Conservation (phyloP, 164 flowering plant genomes). For the Santalum album region DNA sequence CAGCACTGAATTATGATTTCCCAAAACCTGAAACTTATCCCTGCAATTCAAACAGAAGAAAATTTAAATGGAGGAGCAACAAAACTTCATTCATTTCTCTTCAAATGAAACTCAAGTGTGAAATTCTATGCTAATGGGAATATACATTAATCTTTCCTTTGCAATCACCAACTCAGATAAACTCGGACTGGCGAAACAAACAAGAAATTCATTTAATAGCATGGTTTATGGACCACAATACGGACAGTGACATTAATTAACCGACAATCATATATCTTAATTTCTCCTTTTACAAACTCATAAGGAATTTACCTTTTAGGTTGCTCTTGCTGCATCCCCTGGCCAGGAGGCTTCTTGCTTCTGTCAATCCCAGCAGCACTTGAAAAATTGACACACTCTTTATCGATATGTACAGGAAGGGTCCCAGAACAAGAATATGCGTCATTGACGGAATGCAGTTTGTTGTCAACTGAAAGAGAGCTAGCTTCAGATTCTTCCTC, state of each 20-base stretch:
- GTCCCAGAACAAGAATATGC: conserved; percentile 32
- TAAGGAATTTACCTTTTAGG: conserved; percentile 37
- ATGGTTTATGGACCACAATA: no score
- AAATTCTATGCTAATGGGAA: no score
- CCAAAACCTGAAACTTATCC: conserved; percentile 44
- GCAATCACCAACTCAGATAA: not conserved
- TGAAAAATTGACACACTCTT: conserved; percentile 23
- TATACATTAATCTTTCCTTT: not conserved
- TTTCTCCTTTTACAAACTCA: not conserved
- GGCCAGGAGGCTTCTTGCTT: conserved; percentile 27
- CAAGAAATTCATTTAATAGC: no score
- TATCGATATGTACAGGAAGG: conserved; percentile 33
- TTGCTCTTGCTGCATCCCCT: conserved; percentile 29
- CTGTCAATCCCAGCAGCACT: conserved; percentile 18
- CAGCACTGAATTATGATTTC: conserved; percentile 49
- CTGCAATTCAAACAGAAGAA: conserved; percentile 30
- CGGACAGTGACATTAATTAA: no score
- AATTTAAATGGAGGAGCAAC: not conserved
- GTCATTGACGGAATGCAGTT: conserved; percentile 30
- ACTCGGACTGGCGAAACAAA: no score
- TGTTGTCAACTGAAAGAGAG: conserved; percentile 76
- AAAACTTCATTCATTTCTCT: not conserved
- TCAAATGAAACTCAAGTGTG: not conserved
- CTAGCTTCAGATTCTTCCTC: conserved; percentile 99
- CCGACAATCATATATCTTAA: no score